Conservation (phyloP, 305 asterid genomes). For the Ilex paraguariensis region DNA sequence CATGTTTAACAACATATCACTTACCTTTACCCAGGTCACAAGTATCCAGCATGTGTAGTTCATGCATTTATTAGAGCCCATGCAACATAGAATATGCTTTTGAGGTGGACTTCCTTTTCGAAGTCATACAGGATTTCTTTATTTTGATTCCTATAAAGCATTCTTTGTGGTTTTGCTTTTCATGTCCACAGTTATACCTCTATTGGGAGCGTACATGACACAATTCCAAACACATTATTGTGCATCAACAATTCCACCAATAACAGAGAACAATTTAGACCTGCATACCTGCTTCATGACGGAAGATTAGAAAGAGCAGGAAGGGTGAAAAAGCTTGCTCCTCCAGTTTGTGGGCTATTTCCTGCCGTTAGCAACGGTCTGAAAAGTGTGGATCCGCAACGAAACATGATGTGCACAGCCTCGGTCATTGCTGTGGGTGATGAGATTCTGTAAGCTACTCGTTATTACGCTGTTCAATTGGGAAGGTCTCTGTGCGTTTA, state of each 20-base stretch:
- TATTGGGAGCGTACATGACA: conserved; percentile 88
- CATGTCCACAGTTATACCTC: conserved; percentile 73
- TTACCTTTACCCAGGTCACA: too few relatives aligned
- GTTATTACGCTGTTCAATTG: conserved; percentile 15
- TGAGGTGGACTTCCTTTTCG: too few relatives aligned
- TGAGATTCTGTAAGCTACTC: conserved; percentile 77
- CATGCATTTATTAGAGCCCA: too few relatives aligned
- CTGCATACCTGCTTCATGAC: conserved; percentile 79
- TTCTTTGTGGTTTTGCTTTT: not conserved
- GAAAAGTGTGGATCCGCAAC: conserved; percentile 32
- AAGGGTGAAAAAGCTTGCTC: conserved; percentile 53
- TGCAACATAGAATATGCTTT: too few relatives aligned
- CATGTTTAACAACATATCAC: too few relatives aligned
- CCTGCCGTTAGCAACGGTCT: conserved; percentile 51
- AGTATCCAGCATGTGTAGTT: too few relatives aligned
- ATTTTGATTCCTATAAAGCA: too few relatives aligned
- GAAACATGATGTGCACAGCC: conserved; percentile 48
- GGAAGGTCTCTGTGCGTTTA: not conserved
- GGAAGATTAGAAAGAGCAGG: conserved; percentile 97
- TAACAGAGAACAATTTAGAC: conserved; percentile 52
- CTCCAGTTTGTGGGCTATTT: conserved; percentile 18
- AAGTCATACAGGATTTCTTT: too few relatives aligned
- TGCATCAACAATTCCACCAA: conserved; percentile 33
- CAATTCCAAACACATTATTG: conserved; percentile 70
- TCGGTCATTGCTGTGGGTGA: conserved; percentile 83